Percentiles rank a stretch among this genome's conserved stretches.
Evolutionary conservation across 2,329 filamentous ascomycete species (phyloP).

Genomic region (Aspergillus luchuensis): DNA sequence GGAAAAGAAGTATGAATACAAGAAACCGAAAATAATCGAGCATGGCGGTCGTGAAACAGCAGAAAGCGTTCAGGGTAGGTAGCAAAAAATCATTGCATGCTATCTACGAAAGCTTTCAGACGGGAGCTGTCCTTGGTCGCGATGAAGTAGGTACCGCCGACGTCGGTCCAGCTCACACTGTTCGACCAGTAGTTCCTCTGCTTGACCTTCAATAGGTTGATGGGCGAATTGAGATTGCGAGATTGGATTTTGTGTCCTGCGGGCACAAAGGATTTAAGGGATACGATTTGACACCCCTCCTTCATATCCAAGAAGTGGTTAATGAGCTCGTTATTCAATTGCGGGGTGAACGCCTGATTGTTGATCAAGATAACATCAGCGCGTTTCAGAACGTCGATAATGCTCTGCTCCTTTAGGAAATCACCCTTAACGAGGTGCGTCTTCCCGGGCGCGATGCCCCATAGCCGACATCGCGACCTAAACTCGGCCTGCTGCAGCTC

Average conservation of each 20-base stretch:
- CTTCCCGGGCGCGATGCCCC: constrained; percentile 79
- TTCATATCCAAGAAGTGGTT: constrained; percentile 94
- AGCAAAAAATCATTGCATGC: constrained; percentile 29
- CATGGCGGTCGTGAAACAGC: constrained; percentile 2
- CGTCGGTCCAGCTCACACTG: constrained; percentile 86
- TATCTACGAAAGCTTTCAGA: constrained; percentile 52
- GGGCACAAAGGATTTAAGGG: constrained; percentile 86
- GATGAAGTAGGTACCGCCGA: constrained; percentile 83
- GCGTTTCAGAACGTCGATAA: constrained; percentile 72
- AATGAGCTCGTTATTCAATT: constrained; percentile 80
- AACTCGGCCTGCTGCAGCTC: constrained; percentile 82
- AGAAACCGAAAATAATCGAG: background rate
- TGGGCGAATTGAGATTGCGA: constrained; percentile 76
- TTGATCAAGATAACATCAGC: constrained; percentile 98
- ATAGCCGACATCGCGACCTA: constrained; percentile 77
- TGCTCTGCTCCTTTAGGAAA: constrained; percentile 72
- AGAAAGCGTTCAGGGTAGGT: background rate
- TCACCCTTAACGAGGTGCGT: constrained; percentile 82
- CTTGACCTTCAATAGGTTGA: constrained; percentile 77
- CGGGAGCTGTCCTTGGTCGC: constrained; percentile 71
- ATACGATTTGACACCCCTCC: constrained; percentile 84
- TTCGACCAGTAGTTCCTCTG: constrained; percentile 68
- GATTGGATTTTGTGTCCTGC: constrained; percentile 73
- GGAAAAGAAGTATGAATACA: background rate
- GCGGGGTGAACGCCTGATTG: constrained; percentile 91